A percentile compares a stretch with the other conserved stretches of the same genome.
These are phyloP conservation scores for Claviceps sorghi DNA, from an alignment of 2,329 filamentous ascomycete genomes.

Conservation along the genomic window DNA sequence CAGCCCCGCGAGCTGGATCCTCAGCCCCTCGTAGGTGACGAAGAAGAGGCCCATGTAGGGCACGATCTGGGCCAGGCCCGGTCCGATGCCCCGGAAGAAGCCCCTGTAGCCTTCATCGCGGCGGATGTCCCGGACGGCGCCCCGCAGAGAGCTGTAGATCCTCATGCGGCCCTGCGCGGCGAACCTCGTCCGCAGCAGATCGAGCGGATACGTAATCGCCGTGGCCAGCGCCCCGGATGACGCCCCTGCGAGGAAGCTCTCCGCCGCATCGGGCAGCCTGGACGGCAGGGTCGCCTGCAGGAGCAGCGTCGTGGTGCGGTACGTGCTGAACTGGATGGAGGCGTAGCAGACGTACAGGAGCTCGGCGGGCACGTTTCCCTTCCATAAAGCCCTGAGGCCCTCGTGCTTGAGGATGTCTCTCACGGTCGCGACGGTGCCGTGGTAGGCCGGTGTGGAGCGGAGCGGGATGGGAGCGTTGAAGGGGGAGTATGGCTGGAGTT, in stretches of 20 bases:
- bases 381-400: conserved; percentile 81
- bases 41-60: conserved; percentile 98
- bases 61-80: conserved; percentile 73
- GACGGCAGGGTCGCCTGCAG: conserved; percentile 38
- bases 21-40: conserved; percentile 66
- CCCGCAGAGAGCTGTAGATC: conserved; percentile 59
- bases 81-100: conserved; percentile 77
- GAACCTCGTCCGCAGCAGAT: conserved; percentile 85
- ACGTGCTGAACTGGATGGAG: conserved; percentile 77
- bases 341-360: conserved; percentile 87
- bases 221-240: conserved; percentile 72
- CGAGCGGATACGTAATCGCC: conserved; percentile 75
- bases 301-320: conserved; percentile 57
- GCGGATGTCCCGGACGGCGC: conserved; percentile 58
- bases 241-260: conserved; percentile 75
- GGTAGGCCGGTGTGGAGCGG: conserved; percentile 41
- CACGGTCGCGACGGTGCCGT: conserved; percentile 63
- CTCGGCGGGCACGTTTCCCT: conserved; percentile 93
- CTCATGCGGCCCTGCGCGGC: conserved; percentile 76
- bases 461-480: conserved; percentile 55
- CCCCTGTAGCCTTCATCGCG: conserved; percentile 60
- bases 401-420: conserved; percentile 65
- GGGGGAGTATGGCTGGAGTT: conserved; percentile 77
- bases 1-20: conserved; percentile 40
- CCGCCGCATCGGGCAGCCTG: conserved; percentile 47